Conservation (phyloP, 768 basidiomycete species). For the Artomyces pyxidatus region DNA sequence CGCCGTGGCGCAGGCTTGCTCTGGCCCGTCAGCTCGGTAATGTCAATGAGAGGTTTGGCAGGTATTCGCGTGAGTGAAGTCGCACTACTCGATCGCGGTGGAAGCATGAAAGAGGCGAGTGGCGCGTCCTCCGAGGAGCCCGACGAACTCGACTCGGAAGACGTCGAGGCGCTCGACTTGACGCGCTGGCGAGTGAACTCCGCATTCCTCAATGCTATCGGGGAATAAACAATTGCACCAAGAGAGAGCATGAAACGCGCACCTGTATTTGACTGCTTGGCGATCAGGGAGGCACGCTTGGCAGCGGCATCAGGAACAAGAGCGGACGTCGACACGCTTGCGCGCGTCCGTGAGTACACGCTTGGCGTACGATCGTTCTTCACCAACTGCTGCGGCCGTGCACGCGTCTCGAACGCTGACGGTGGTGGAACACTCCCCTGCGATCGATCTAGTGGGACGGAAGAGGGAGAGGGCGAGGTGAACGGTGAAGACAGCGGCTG, state of each 20-base stretch:
- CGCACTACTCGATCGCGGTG: constrained; percentile 61
- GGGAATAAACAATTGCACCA: not conserved
- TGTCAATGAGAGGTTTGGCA: constrained; percentile 38
- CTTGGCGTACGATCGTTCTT: constrained; percentile 4
- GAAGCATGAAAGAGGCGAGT: constrained; percentile 51
- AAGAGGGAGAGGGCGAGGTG: constrained; percentile 12
- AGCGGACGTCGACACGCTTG: constrained; percentile 54
- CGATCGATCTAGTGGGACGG: not conserved
- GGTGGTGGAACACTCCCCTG: not conserved
- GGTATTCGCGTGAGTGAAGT: constrained; percentile 25
- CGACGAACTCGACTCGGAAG: constrained; percentile 27
- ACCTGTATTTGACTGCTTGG: constrained; percentile 9
- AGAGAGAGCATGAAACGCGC: constrained; percentile 2
- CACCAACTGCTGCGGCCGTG: constrained; percentile 1
- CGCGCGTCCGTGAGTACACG: constrained; percentile 31
- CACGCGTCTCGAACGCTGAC: constrained; percentile 10
- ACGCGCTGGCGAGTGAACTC: constrained; percentile 4
- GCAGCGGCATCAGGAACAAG: constrained; percentile 43
- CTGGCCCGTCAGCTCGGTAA: constrained; percentile 11
- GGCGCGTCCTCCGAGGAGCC: constrained; percentile 55
- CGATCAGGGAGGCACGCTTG: constrained; percentile 35
- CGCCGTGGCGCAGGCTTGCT: not conserved
- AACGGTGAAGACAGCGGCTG: not conserved
- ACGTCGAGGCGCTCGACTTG: constrained; percentile 17
- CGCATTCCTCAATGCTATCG: not conserved